Evolutionary conservation across 1,284 basidiomycete genomes (phyloP), one percentile per base, ranked within the genome.

Genomic region (Termitomyces sp.): DNA sequence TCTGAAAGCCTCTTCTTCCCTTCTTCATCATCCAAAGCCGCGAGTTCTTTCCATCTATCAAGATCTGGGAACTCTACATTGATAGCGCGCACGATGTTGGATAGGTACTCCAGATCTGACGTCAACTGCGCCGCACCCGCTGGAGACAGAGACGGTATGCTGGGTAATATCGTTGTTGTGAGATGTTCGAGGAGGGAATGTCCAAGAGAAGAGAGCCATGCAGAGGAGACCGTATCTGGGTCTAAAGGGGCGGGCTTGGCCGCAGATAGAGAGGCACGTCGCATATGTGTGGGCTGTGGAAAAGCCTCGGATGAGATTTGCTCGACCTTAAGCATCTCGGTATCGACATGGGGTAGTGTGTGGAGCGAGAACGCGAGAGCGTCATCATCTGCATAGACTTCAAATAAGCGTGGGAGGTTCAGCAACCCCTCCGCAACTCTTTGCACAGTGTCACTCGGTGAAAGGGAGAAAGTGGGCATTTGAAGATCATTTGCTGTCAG

Each of bases 391-490:
- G 90, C 92, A 64, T 97, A 95, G 14, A 94, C 88, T 67, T 98
- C 95, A 66, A 99, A 96, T 18, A 98, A 73, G 46, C 95, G 75
- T 1, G 96, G 93, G 5, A 99, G 80, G 69, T 97, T 97, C 37
- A 98, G 77, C 44, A 99, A 72, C 5, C 93, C 93, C 65, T 99
- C 97, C 5, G 92, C 90, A 14, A 98, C 85, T 46, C 86, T 83
- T 55, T 94, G 89, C 60, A 97, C 88, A 1, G 82, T 85, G 52
- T 93, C 89, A 40, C 87, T 97, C 0, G 94, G 94, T 10, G 90
- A 92, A 13, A 95, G 78, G 1, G 93, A 97, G 70, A 99, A 99
- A 3, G 83, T 91, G 2, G 96, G 96, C n/a, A 98, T 83, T 35
- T 81, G 77, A 24, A 93, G 76, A 54, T 92, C 88, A 66, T 78